These are phyloP conservation scores for Lactarius pseudohatsudake DNA, from an alignment of 768 basidiomycete genomes.

Conservation along the genomic window DNA sequence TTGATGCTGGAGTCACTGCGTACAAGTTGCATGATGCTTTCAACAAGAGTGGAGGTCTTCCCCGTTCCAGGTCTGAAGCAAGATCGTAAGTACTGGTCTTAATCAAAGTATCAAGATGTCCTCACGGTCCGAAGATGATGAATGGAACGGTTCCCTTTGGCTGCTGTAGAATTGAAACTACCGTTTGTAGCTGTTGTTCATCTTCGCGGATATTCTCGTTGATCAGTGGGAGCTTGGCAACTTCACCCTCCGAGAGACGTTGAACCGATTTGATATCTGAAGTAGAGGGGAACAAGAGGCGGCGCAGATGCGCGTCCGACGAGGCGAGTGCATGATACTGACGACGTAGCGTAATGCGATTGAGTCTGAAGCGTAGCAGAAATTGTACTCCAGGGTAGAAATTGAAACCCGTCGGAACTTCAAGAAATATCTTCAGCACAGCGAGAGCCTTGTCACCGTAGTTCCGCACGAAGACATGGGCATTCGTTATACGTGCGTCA, in stretches of 20 bases:
- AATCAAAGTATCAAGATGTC: neutral
- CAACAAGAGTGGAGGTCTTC: slow-evolving; percentile 41
- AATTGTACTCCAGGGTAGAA: slow-evolving; percentile 41
- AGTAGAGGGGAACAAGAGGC: slow-evolving; percentile 50
- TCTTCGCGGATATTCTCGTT: slow-evolving; percentile 50
- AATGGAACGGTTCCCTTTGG: slow-evolving; percentile 53
- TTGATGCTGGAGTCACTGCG: neutral
- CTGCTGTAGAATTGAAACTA: slow-evolving; percentile 46
- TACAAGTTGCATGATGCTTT: slow-evolving; percentile 35
- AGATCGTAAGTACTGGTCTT: neutral
- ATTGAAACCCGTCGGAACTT: slow-evolving; percentile 47
- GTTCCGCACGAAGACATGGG: neutral
- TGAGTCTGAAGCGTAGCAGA: slow-evolving; percentile 53
- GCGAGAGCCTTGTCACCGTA: slow-evolving; percentile 5
- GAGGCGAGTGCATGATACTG: slow-evolving; percentile 60
- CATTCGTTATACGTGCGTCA: slow-evolving; percentile 14
- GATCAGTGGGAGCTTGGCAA: slow-evolving; percentile 32
- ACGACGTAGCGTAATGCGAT: slow-evolving; percentile 53
- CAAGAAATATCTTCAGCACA: slow-evolving; percentile 50
- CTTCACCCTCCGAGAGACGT: slow-evolving; percentile 24
- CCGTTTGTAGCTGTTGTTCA: slow-evolving; percentile 48
- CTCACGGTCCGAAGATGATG: slow-evolving; percentile 63
- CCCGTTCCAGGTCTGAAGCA: slow-evolving; percentile 41
- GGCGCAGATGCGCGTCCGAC: slow-evolving; percentile 41
- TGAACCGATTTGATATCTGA: slow-evolving; percentile 33